Base-by-base conservation (phyloP, 176 grass and related monocot species). In the Panicum miliaceum region DNA sequence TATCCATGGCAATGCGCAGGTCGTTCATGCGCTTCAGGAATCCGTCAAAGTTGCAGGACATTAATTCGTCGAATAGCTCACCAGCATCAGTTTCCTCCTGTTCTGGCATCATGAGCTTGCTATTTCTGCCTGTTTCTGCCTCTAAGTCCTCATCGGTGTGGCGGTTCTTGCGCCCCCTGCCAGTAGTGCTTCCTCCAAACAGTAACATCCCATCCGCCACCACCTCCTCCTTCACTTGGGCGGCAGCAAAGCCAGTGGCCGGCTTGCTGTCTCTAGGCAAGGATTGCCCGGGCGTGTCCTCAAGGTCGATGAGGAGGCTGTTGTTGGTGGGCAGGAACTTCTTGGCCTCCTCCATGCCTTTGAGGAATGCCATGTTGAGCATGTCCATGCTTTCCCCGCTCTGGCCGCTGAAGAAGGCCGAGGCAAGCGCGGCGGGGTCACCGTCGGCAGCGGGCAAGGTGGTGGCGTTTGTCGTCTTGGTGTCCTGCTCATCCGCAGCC, bases 261-360 rank as follows among this genome's bases (percentile, higher is more conserved):
- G 62, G 20, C 20, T 71, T 41, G 48, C 9, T 47, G 26, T 48
- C 23, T 68, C n/a, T 51, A 34, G 47, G 18, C 36, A 87, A 76
- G 64, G 58, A 47, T 73, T 86, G 54, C 10, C 27, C 8, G 14
- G 68, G 37, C 37, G 64, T 69, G 16, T 20, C 22, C 7, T 85
- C 81, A 19, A 52, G 60, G 47, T 61, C 51, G 26, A 89, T 48
- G 48, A 86, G 19, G 29, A 87, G 74, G 57, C 3, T 70, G 40
- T 66, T 78, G 63, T 51, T 80, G 34, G 75, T 77, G 15, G 91
- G 91, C 77, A 92, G 27, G 71, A 92, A 90, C 57, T 87, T 89
- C 10, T 26, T 82, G 64, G 84, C 91, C 32, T 92, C 91, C 41
- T 89, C 79, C 79, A 86, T 80, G 29, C 91, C 87, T 64, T 87